Base-by-base conservation (phyloP, 306 rosid species). In the Trichosanthes cucumerina region DNA sequence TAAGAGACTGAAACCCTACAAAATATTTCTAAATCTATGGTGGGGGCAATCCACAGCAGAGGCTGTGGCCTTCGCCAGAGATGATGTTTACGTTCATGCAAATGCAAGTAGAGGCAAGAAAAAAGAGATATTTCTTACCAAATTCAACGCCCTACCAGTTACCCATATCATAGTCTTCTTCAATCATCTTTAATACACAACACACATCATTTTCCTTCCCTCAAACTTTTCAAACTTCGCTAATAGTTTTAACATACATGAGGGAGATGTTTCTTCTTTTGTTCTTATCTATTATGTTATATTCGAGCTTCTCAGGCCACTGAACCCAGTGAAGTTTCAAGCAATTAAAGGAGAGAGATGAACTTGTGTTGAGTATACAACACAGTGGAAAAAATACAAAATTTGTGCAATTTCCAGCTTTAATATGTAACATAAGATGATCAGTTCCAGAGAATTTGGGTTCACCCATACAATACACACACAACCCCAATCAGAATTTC, bases 401-500 rank as follows among this genome's bases (percentile, higher is more conserved):
- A 50, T 50, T 14, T 47, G 63, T 74, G 46, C 78, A 77, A 41
- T 43, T 34, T 38, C 77, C 80, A 62, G 26, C 54, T 82, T 79
- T 78, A 82, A 80, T 82, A 80, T 79, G 80, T 82, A 84, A 83
- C 83, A 79, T 36, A 75, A 76, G 60, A 79, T 60, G 81, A 81
- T 86, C 56, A 85, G 83, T 58, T 74, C 78, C 19, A 74, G 24
- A 74, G 38, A 56, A 33, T 75, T 82, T 82, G 88, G 89, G 93
- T 84, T 57, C 77, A 86, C 80, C 89, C 84, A 85, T 75, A 80
- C 75, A 76, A 54, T 77, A 66, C 83, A 77, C 65, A 44, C 54
- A 75, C 84, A 80, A 85, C 1, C 87, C 83, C 82, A 79, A 81
- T 83, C 68, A 76, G 53, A 76, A 76, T 36, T 64, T 85, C 85